Percentiles rank a stretch among this genome's conserved stretches.
phyloP scores from a whole-genome alignment of 441 rosid species.

The Biscutella laevigata region DNA sequence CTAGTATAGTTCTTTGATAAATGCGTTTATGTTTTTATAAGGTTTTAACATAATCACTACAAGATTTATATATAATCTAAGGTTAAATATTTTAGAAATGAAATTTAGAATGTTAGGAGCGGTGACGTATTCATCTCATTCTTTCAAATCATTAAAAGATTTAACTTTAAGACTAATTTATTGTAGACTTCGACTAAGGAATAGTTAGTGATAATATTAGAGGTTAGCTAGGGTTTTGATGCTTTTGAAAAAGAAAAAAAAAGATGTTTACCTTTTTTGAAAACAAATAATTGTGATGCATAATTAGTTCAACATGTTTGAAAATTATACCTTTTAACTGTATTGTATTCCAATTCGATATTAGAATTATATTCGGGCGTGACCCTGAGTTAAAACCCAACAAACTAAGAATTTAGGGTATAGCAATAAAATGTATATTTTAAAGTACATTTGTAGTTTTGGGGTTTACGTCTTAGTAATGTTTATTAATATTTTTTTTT shows the following conservation, averaged over 20 bases:
- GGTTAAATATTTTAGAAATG: too few relatives aligned
- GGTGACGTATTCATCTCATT: constrained; percentile 8
- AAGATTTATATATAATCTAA: too few relatives aligned
- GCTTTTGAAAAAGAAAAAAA: constrained; percentile 20
- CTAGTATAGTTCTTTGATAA: too few relatives aligned
- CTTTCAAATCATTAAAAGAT: constrained; percentile 16
- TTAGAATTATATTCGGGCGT: too few relatives aligned
- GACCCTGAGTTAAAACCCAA: too few relatives aligned
- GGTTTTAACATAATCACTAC: too few relatives aligned
- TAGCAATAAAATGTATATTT: too few relatives aligned
- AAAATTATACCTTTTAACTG: background rate
- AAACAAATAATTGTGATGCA: background rate
- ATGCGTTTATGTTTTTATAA: too few relatives aligned
- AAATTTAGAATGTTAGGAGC: constrained; percentile 15
- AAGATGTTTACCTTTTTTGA: constrained; percentile 18
- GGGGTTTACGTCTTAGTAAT: too few relatives aligned
- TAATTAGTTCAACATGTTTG: constrained; percentile 4
- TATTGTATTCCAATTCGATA: background rate
- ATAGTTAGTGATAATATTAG: background rate
- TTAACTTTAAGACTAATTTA: background rate
- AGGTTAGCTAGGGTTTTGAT: constrained; percentile 13
- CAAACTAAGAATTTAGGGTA: too few relatives aligned
- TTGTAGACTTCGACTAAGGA: background rate
- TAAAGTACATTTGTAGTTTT: too few relatives aligned
- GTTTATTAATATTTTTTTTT: too few relatives aligned